These are phyloP conservation scores for Crepidotus variabilis DNA, from an alignment of 768 basidiomycete species.

Conservation along the genomic window DNA sequence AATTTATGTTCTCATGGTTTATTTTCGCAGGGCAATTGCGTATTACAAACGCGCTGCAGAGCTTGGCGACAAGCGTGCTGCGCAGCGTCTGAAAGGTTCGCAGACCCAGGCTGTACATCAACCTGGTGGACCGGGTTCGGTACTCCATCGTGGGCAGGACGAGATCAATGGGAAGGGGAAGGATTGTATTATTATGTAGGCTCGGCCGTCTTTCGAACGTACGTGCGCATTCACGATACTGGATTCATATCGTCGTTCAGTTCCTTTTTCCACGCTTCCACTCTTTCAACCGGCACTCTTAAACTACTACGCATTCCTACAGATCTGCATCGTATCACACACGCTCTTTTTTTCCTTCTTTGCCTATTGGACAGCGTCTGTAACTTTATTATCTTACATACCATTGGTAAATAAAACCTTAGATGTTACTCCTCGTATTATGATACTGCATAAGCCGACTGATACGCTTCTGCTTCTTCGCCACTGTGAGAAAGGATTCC, in stretches of 20 bases:
- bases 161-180: slow-evolving; percentile 47
- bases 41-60: slow-evolving; percentile 93
- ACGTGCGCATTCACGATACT: background rate
- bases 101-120: slow-evolving; percentile 49
- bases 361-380: slow-evolving; percentile 17
- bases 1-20: slow-evolving; percentile 6
- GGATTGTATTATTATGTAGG: slow-evolving; percentile 85
- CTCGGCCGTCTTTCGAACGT: background rate
- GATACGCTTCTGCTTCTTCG: too few species aligned
- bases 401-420: slow-evolving; percentile 1
- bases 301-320: slow-evolving; percentile 18
- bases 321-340: slow-evolving; percentile 16
- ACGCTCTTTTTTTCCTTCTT: slow-evolving; percentile 8
- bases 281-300: slow-evolving; percentile 14
- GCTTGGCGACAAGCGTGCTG: slow-evolving; percentile 89
- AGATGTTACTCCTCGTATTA: too few species aligned
- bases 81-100: slow-evolving; percentile 71
- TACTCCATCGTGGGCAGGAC: slow-evolving; percentile 54
- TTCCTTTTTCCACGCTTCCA: slow-evolving; percentile 9
- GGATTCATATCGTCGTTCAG: background rate
- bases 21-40: slow-evolving; percentile 48
- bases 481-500: too few species aligned
- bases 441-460: too few species aligned
- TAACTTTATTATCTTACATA: slow-evolving; percentile 20
- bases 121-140: slow-evolving; percentile 59